Base-by-base conservation (phyloP, 2,329 filamentous ascomycete genomes). In the Polychaeton citri region DNA sequence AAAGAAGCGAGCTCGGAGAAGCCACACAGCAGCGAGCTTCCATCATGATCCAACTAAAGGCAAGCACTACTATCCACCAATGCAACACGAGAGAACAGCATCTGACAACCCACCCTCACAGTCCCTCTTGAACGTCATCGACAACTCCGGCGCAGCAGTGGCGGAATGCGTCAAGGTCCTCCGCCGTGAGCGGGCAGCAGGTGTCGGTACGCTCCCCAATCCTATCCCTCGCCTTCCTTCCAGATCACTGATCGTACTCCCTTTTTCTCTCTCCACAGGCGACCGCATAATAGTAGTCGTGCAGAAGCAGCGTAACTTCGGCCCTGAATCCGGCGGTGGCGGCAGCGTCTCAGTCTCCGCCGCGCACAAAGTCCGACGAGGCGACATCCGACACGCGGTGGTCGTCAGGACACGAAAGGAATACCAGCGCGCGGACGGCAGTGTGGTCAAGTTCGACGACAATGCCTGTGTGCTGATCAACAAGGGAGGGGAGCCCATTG, bases 111-210 rank as follows among this genome's bases (percentile, higher is more conserved):
- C 4, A 3, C 13, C 24, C 32, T 19, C 8, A 21, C 49, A 95
- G 90, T 82, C 87, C 59, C 85, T 98, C 76, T 75, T 98, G 53
- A 95, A 90, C 66, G 96, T 90, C 79, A 96, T 98, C 76, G 90
- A 98, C 79, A 98, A 95, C 71, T 96, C 90, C 47, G 90, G 90
- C 59, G 90, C 90, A 50, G 87, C 90, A 52, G 72, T 98, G 48
- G 90, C 96, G 65, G 90, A 98, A 68, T 98, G 90, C 66, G 83
- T 81, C 59, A 81, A 88, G 59, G 81, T 96, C 44, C 69, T 98
- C 53, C 84, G 84, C 55, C 90, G 88, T 67, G 93, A 95, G 68
- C 70, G 77, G 48, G 76, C 79, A 53, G 90, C 88, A 41, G 80
- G 79, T 55, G 87, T 98, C 55, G 90, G 87, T 94, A 72, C 52